Percentiles rank a stretch among this genome's conserved stretches.
These are phyloP conservation scores for Chrysopogon serrulatus DNA, from an alignment of 176 grass and related monocot species.

Conservation along the genomic window DNA sequence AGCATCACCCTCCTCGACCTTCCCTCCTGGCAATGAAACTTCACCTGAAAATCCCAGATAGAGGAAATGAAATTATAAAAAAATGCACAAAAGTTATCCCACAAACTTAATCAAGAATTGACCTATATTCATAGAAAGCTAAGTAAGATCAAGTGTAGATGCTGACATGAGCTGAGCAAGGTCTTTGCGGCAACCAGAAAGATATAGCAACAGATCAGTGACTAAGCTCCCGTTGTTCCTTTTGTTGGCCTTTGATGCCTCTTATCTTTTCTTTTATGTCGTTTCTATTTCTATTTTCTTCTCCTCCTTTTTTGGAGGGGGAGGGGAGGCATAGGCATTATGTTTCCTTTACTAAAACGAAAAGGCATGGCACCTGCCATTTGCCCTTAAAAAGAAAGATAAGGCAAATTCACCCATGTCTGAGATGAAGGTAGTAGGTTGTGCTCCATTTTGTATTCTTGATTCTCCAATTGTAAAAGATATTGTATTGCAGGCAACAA, in stretches of 20 bases:
- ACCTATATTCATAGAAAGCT: background rate
- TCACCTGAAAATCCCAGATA: slow-evolving; percentile 41
- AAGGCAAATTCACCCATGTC: background rate
- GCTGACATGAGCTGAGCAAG: background rate
- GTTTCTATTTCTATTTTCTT: background rate
- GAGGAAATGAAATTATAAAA: background rate
- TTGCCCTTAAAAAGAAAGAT: background rate
- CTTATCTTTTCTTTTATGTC: background rate
- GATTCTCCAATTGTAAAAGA: background rate
- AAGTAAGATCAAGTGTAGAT: background rate
- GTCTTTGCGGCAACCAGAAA: background rate
- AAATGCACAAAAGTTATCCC: background rate
- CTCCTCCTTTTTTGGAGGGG: no score
- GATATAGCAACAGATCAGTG: background rate
- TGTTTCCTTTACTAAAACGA: background rate
- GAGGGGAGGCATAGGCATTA: no score
- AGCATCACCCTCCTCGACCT: slow-evolving; percentile 60
- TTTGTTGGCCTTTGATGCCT: background rate
- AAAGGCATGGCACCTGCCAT: background rate
- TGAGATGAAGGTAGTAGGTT: background rate
- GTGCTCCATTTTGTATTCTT: background rate
- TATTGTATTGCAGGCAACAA: background rate
- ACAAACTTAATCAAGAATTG: background rate
- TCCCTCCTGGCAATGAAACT: slow-evolving; percentile 71
- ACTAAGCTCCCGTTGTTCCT: background rate